Base-by-base conservation (phyloP, 2,329 filamentous ascomycete species). In the Tolypocladium endophyticum region DNA sequence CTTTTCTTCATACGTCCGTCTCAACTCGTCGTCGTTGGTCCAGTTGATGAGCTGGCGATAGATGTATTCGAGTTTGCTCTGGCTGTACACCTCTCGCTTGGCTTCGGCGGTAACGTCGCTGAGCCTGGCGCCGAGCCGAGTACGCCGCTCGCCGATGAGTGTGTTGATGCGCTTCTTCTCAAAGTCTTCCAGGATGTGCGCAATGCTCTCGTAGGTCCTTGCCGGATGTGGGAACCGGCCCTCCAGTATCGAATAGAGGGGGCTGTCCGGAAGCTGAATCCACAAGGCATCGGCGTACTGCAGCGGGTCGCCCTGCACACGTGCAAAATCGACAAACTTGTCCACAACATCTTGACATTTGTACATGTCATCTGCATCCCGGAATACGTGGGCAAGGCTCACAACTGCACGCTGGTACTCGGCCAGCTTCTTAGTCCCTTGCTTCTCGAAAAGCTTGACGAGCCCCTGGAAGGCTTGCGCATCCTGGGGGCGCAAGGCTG, bases 391-490 rank as follows among this genome's bases (percentile, higher is more conserved):
- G 9, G 90, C 91, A 53, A 97, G 79, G 61, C 81, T 86, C 60
- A 92, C 73, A 2, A 87, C 88, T 1, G 89, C 89, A 54, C 85
- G 77, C 55, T 88, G 87, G 69, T 96, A 96, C 56, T 87, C 81
- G 59, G 84, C 80, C 18, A 97, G 76, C 67, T 87, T 89, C 59
- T 82, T 80, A 36, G 77, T 73, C 20, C 84, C 87, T 69, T 92
- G 88, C 66, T 85, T 88, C 74, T 96, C 90, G 70, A 91, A 97
- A 36, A 97, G 74, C 68, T 87, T 89, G 72, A 94, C 83, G 54
- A 99, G 78, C 1, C 94, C 94, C 71, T 96, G 89, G 91, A 90
- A 97, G 64, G 89, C 89, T 67, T 93, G 89, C n/a, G 85, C 78
- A 65, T 97, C 92, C 23, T 84, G 79, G 0, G 87, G 84, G 64